A percentile compares a stretch with the other conserved stretches of the same genome.
phyloP scores from a whole-genome alignment of 768 basidiomycete species.

The Pleurotus salmoneostramineus region DNA sequence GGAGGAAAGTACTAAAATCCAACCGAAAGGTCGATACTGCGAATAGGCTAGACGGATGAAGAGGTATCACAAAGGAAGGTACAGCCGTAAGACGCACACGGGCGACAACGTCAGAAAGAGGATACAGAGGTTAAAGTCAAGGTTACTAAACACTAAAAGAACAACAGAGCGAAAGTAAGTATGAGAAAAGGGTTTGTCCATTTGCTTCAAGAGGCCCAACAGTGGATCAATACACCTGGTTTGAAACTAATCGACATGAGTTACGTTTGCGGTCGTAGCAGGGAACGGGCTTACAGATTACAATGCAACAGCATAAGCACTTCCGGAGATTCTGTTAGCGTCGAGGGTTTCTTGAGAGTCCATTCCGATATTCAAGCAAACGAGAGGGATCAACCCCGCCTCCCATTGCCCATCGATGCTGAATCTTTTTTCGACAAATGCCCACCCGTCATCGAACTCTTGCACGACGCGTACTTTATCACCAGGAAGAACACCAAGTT shows the following conservation, averaged over 20 bases:
- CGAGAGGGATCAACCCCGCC: conserved; percentile 63
- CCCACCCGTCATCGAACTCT: conserved; percentile 73
- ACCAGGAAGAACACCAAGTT: conserved; percentile 46
- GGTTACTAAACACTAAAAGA: neutral
- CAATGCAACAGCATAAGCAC: neutral
- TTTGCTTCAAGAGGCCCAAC: neutral
- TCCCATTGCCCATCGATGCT: conserved; percentile 21
- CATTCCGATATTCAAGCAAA: conserved; percentile 40
- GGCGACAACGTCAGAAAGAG: neutral
- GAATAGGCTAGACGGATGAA: neutral
- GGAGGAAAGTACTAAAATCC: neutral
- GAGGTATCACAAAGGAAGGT: neutral
- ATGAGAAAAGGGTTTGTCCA: neutral
- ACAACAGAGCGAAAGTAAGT: neutral
- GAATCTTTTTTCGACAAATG: conserved; percentile 45
- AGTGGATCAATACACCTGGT: neutral
- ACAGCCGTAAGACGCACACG: neutral
- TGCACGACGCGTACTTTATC: conserved; percentile 51
- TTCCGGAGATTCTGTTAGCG: neutral
- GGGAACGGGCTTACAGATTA: neutral
- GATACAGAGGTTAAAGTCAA: neutral
- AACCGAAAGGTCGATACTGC: neutral
- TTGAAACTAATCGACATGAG: too few species aligned
- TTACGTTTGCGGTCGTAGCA: too few species aligned
- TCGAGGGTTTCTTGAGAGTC: conserved; percentile 5